A percentile compares a stretch with the other conserved stretches of the same genome.
Conservation (phyloP, 805 yeast genomes). For the Lipomyces orientalis region DNA sequence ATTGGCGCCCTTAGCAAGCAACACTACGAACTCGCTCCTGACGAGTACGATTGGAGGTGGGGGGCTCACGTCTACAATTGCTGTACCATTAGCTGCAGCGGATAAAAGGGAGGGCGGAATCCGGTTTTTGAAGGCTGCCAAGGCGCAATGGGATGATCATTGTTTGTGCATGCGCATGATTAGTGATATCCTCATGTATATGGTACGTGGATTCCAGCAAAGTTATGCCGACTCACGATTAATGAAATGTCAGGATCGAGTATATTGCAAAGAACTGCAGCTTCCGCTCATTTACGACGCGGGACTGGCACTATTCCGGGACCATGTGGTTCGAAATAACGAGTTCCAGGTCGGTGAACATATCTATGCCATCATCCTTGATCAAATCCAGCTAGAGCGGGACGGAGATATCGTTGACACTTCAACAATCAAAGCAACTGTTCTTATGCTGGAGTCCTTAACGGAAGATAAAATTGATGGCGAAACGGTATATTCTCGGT, state of each 20-base stretch:
- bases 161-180: slow-evolving; percentile 74
- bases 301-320: slow-evolving; percentile 72
- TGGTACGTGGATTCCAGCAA: slow-evolving; percentile 43
- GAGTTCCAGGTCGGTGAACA: slow-evolving; percentile 57
- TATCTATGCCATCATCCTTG: slow-evolving; percentile 57
- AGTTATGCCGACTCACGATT: neutral
- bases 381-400: slow-evolving; percentile 63
- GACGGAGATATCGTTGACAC: slow-evolving; percentile 63
- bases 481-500: slow-evolving; percentile 66
- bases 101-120: slow-evolving; percentile 36
- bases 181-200: slow-evolving; percentile 82
- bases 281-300: slow-evolving; percentile 71
- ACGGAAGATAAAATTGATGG: slow-evolving; percentile 49
- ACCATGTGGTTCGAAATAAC: slow-evolving; percentile 59
- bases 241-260: slow-evolving; percentile 60
- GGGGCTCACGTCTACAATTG: slow-evolving; percentile 20
- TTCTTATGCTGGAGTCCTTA: slow-evolving; percentile 74
- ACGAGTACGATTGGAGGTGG: slow-evolving; percentile 11
- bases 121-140: slow-evolving; percentile 46
- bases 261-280: slow-evolving; percentile 72
- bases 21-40: slow-evolving; percentile 13
- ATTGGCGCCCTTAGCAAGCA: slow-evolving; percentile 38
- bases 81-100: slow-evolving; percentile 27
- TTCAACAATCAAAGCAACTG: slow-evolving; percentile 62
- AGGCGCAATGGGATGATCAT: slow-evolving; percentile 72